Evolutionary conservation across 495 filamentous ascomycete genomes (phyloP).

Genomic region (Lepraria neglecta): DNA sequence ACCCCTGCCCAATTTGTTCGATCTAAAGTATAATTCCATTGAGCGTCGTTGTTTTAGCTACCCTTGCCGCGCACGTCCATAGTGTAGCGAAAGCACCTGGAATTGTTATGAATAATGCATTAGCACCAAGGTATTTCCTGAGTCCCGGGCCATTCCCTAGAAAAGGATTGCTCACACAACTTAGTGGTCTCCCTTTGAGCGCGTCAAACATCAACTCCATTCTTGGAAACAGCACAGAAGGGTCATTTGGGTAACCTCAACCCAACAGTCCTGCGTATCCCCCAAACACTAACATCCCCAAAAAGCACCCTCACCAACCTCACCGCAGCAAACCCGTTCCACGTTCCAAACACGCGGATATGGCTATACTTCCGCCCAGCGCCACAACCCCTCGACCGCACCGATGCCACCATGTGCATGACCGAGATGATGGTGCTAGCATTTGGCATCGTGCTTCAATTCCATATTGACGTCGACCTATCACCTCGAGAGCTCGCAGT

Average conservation of each 20-base stretch:
- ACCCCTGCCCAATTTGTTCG: neutral
- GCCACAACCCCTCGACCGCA: neutral
- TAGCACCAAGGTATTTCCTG: neutral
- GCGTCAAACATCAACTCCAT: neutral
- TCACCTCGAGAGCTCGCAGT: neutral
- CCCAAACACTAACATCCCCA: neutral
- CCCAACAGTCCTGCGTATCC: too few species aligned
- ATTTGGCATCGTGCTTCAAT: neutral
- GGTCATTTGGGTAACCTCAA: too few species aligned
- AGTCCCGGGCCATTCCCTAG: neutral
- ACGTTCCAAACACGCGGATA: neutral
- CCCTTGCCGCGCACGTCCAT: neutral
- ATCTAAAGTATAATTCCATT: neutral
- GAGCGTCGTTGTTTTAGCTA: neutral
- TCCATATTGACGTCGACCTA: neutral
- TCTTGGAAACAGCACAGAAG: neutral
- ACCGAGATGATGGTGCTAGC: neutral
- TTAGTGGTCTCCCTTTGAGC: too few species aligned
- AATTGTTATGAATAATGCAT: neutral
- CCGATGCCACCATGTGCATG: neutral
- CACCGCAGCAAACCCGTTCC: neutral
- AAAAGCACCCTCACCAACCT: neutral
- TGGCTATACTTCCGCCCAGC: neutral
- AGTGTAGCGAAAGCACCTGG: neutral
- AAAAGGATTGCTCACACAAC: neutral